These are phyloP conservation scores for Diaporthe sp. DNA, from an alignment of 2,329 filamentous ascomycete genomes.

Conservation along the genomic window DNA sequence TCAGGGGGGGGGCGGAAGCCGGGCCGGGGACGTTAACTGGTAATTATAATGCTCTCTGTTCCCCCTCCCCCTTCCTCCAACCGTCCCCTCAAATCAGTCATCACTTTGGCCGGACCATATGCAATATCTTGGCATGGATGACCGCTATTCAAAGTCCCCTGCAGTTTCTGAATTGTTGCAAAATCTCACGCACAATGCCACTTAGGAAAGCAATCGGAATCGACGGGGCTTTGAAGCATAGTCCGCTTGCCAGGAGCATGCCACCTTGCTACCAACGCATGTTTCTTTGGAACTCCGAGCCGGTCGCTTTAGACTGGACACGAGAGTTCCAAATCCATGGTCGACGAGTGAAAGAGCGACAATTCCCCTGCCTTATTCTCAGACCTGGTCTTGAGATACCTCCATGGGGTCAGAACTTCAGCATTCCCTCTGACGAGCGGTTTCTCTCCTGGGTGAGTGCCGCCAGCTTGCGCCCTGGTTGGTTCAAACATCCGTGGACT, in stretches of 20 bases:
- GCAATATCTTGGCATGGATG: not conserved
- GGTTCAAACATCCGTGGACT: not conserved
- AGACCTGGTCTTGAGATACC: not conserved
- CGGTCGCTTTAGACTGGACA: not conserved
- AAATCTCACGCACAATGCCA: not conserved
- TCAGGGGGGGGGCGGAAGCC: too few species aligned
- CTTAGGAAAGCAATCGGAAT: not conserved
- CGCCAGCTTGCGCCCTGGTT: not conserved
- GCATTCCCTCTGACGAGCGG: not conserved
- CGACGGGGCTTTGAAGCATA: not conserved
- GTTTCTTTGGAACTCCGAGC: not conserved
- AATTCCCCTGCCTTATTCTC: constrained; percentile 6
- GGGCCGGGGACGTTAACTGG: too few species aligned
- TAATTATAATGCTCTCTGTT: not conserved
- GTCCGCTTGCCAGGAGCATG: not conserved
- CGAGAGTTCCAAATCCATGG: not conserved
- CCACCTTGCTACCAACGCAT: not conserved
- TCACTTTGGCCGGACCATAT: not conserved
- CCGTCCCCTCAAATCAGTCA: too few species aligned
- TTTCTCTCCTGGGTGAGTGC: not conserved
- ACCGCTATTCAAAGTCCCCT: not conserved
- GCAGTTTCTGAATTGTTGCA: not conserved
- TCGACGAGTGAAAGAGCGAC: not conserved
- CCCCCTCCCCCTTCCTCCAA: not conserved
- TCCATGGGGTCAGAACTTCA: not conserved